Base-by-base conservation (phyloP, 768 basidiomycete genomes). In the Agrocybe praecox region DNA sequence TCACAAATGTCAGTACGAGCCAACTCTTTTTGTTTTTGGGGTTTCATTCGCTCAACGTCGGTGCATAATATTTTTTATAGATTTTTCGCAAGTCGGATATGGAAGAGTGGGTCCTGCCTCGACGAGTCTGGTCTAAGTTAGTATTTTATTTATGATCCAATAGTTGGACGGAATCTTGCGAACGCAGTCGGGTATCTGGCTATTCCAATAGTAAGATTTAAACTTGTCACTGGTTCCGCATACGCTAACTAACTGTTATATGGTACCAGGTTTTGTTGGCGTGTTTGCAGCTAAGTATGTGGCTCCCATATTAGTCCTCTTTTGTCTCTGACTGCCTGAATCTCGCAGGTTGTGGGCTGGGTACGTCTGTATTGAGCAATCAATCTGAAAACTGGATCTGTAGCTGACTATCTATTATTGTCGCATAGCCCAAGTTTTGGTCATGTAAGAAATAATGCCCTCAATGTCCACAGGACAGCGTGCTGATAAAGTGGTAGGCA, bases 11-110 rank as follows among this genome's bases (percentile, higher is more conserved):
- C n/a, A 9, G 46, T 46, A 3, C 22, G 10, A 18, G 42, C 18
- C 32, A 17, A n/a, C 34, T n/a, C n/a, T n/a, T n/a, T n/a, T n/a
- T n/a, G n/a, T n/a, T n/a, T n/a, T n/a, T n/a, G n/a, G n/a, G n/a
- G n/a, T n/a, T n/a, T n/a, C n/a, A n/a, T n/a, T n/a, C n/a, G n/a
- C n/a, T 29, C 9, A 29, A 5, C 5, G 26, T 29, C 26, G 26
- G 4, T 18, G 7, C 15, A 6, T 40, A 40, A 40, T 40, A 14
- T 40, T 14, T 40, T 12, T 14, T 14, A 6, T 15, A 57, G 55
- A 8, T 61, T 61, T 42, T 61, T 61, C 45, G 59, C 56, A 3
- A 52, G 49, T 34, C 59, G 59, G 14, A 53, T 61, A 49, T 61
- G 59, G 59, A 61, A 53, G 32, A 53, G 59, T 57, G 32, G 14